A percentile compares a stretch with the other conserved stretches of the same genome.
Evolutionary conservation across 2,329 filamentous ascomycete genomes (phyloP).

Genomic region (Aureobasidium vineae): DNA sequence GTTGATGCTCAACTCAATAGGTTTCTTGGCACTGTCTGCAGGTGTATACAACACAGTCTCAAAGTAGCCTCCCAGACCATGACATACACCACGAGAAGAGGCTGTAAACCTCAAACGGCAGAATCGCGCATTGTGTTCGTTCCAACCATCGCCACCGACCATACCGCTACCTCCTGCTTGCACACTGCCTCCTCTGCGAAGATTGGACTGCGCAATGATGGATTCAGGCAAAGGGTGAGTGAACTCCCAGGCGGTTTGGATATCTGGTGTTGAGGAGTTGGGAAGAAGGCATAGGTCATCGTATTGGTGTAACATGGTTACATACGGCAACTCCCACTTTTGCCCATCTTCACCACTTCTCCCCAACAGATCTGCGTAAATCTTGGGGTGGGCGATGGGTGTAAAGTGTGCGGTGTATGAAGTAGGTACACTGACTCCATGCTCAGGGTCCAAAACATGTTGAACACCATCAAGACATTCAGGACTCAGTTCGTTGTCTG

Average conservation of each 20-base stretch:
- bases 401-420: conserved; percentile 92
- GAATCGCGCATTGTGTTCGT: conserved; percentile 86
- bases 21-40: conserved; percentile 45
- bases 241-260: conserved; percentile 79
- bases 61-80: conserved; percentile 92
- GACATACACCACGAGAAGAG: conserved; percentile 74
- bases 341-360: conserved; percentile 63
- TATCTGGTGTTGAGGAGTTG: conserved; percentile 42
- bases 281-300: conserved; percentile 70
- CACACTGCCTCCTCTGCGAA: conserved; percentile 60
- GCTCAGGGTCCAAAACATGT: conserved; percentile 72
- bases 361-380: conserved; percentile 74
- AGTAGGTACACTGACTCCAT: conserved; percentile 89
- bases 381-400: conserved; percentile 83
- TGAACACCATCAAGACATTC: conserved; percentile 97
- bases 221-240: conserved; percentile 66
- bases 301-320: conserved; percentile 86
- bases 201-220: conserved; percentile 57
- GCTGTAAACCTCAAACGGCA: conserved; percentile 76
- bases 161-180: conserved; percentile 69
- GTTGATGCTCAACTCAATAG: conserved; percentile 84
- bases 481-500: conserved; percentile 93
- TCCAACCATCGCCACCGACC: conserved; percentile 73
- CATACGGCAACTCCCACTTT: conserved; percentile 88
- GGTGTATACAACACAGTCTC: conserved; percentile 86